Evolutionary conservation across 768 basidiomycete genomes (phyloP).

Genomic region (Boletellus emodensis): DNA sequence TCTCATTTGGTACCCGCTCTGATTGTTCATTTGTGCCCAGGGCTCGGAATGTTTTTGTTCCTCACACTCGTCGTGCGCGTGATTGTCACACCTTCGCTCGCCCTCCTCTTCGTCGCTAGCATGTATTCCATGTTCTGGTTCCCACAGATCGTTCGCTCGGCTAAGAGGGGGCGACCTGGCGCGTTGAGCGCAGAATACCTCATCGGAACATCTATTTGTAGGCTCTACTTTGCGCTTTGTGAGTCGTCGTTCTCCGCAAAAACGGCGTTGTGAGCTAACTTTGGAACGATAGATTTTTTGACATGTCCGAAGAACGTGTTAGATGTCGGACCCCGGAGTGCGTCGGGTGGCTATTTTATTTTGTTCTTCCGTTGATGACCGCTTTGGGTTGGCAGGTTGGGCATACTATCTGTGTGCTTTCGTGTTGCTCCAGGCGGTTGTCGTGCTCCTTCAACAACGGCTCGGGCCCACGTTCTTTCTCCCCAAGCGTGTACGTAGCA

Average conservation of each 20-base stretch:
- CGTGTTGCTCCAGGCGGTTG: constrained; percentile 55
- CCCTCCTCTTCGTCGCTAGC: constrained; percentile 58
- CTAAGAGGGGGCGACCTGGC: constrained; percentile 63
- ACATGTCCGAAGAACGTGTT: constrained; percentile 83
- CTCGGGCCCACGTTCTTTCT: constrained; percentile 85
- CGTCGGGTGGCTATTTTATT: constrained; percentile 21
- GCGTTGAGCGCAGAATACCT: constrained; percentile 69
- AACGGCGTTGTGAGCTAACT: background rate
- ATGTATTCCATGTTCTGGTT: constrained; percentile 83
- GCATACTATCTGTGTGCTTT: constrained; percentile 55
- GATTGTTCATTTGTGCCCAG: constrained; percentile 33
- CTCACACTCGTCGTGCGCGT: constrained; percentile 72
- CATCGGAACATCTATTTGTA: constrained; percentile 68
- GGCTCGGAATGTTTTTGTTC: constrained; percentile 64
- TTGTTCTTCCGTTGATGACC: background rate
- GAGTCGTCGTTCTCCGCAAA: constrained; percentile 34
- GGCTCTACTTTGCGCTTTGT: constrained; percentile 75
- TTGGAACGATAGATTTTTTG: constrained; percentile 61
- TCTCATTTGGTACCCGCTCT: background rate
- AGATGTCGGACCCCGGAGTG: constrained; percentile 72
- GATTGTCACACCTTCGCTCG: constrained; percentile 61
- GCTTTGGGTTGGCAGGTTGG: constrained; percentile 48
- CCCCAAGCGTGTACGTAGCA: constrained; percentile 52
- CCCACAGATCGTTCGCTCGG: constrained; percentile 79
- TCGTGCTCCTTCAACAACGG: constrained; percentile 69